Base-by-base conservation (phyloP, 257 asterid species). In the Asclepias syriaca region DNA sequence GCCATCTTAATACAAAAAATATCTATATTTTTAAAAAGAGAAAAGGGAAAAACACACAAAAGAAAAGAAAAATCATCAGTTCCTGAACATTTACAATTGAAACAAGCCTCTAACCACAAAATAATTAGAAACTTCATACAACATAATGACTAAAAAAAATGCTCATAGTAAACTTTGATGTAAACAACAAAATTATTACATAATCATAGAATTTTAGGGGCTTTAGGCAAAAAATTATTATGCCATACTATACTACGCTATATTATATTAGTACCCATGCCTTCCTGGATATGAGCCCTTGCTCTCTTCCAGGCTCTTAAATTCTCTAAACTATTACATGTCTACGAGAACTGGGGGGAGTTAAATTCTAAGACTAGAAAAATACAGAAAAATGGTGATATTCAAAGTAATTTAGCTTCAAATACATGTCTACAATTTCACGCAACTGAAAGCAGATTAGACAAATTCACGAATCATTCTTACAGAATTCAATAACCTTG, bases 1-100 rank as follows among this genome's bases (percentile, higher is more conserved):
- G 97, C 98, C 98, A 93, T 90, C 68, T 64, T 37, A 64, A 37
- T 16, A 16, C 50, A 19, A 64, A 37, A 11, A 32, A 32, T 61
- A 16, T 61, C 8, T 37, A 37, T 12, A 63, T n/a, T 14, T 63
- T 6, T 48, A 37, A 64, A 37, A 37, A 0, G 46, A 14, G 29
- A 56, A 56, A 37, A 64, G 0, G 9, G 16, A 32, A 29, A 5
- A 50, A 11, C 15, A 50, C 55, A 50, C 48, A 34, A 34, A 43
- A 8, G 9, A 14, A 14, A 29, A 5, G 14, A 50, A 14, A 50
- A 15, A 51, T 15, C 27, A 19, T 64, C 68, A 64, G 29, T 16
- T 15, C 50, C 21, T 8, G 39, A 37, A 37, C 2, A 64, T 64
- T 32, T 19, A 64, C 68, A 64, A 18, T 6, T 64, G 50, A 64